Base-by-base conservation (phyloP, 2,329 filamentous ascomycete species). In the Nigrograna mackinnonii region DNA sequence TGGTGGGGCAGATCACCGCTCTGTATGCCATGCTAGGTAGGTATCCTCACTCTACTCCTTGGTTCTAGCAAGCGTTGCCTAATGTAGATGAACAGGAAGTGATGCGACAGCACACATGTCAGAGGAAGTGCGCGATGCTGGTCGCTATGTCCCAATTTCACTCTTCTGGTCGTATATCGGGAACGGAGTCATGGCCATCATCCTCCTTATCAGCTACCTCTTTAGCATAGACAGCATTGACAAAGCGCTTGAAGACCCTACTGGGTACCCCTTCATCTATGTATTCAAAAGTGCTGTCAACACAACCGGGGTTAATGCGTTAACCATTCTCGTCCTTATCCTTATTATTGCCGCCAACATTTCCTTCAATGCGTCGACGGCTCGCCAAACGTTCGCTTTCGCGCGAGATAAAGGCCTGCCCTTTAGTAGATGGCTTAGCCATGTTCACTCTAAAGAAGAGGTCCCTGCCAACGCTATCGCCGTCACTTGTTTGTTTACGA, bases 381-480 rank as follows among this genome's bases (percentile, higher is more conserved):
- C 60, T 2, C 55, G 60, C 12, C 55, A 62, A 35, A 33, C 57
- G 2, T 63, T 58, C 40, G 55, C 60, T 12, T 62, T 62, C 32
- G 58, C 58, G 4, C 53, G 58, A 5, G 58, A 62, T 30, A 31
- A 59, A 18, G 58, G 58, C 5, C 31, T 62, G 3, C 58, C 58
- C 6, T 52, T 44, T 26, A 41, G 37, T 34, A 35, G 9, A 28
- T 9, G 9, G n/a, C 24, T 28, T 28, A 9, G 9, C 9, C 33
- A 58, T 53, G 42, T 56, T 14, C 41, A 44, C 6, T 50, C 54
- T 4, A 51, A 19, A 12, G 46, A 28, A 4, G 44, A 57, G n/a
- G 53, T 64, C 6, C 60, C 60, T 6, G 35, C 61, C 17, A 58
- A 60, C 34, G 41, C 57, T 6, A 41, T 55, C 12, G 46, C 48